These are phyloP conservation scores for Yamadazyma tumulicola DNA, from an alignment of 805 yeast genomes.

Conservation along the genomic window DNA sequence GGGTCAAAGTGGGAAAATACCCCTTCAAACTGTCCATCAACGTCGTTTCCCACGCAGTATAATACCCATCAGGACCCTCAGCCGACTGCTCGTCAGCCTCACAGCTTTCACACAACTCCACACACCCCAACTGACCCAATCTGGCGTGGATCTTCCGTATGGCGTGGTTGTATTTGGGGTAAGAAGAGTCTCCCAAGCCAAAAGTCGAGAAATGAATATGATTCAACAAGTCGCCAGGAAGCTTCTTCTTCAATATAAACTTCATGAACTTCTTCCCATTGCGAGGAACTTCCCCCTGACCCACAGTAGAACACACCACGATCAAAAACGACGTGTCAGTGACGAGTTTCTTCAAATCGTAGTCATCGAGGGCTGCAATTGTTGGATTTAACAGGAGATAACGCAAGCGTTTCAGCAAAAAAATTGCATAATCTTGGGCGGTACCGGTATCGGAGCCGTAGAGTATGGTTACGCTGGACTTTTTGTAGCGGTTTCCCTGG, in stretches of 20 bases:
- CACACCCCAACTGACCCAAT: slow-evolving; percentile 76
- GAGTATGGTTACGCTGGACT: slow-evolving; percentile 49
- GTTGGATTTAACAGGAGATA: slow-evolving; percentile 49
- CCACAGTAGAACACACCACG: slow-evolving; percentile 82
- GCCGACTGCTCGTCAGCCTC: slow-evolving; percentile 87
- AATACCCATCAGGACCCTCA: slow-evolving; percentile 76
- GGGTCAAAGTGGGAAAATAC: slow-evolving; percentile 19
- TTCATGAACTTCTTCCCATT: slow-evolving; percentile 74
- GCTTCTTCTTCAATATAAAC: slow-evolving; percentile 61
- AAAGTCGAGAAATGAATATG: slow-evolving; percentile 67
- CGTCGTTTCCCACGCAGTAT: slow-evolving; percentile 65
- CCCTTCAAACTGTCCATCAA: slow-evolving; percentile 31
- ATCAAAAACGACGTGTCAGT: slow-evolving; percentile 45
- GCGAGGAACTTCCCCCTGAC: slow-evolving; percentile 90
- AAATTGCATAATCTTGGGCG: slow-evolving; percentile 77
- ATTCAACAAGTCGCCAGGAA: slow-evolving; percentile 56
- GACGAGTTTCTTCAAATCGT: slow-evolving; percentile 51
- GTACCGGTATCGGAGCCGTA: slow-evolving; percentile 95
- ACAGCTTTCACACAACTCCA: slow-evolving; percentile 65
- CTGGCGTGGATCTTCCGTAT: slow-evolving; percentile 77
- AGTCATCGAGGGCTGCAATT: slow-evolving; percentile 56
- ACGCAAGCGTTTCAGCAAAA: slow-evolving; percentile 53
- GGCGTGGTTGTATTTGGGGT: slow-evolving; percentile 87
- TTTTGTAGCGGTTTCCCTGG: no score
- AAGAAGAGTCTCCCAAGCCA: slow-evolving; percentile 93